phyloP scores from a whole-genome alignment of 202 grass and related monocot genomes.

The Hordeum pubiflorum region DNA sequence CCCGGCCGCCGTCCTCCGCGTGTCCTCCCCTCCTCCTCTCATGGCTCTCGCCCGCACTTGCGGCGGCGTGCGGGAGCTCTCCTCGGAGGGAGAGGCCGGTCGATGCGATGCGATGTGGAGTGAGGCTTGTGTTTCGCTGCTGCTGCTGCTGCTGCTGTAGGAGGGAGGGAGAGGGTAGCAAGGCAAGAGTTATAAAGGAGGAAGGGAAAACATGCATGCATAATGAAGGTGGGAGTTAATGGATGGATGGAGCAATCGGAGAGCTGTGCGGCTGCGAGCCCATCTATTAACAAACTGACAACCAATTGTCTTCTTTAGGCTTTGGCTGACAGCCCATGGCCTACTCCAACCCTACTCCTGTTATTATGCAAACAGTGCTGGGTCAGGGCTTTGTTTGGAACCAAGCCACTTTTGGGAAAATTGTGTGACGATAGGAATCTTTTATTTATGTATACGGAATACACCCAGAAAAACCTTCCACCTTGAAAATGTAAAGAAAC shows the following conservation, averaged over 20 bases:
- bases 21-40: slow-evolving; percentile 20
- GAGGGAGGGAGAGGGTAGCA: background rate
- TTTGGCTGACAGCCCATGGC: background rate
- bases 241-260: slow-evolving; percentile 37
- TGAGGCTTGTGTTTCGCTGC: background rate
- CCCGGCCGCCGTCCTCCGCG: slow-evolving; percentile 39
- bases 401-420: background rate
- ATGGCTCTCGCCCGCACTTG: background rate
- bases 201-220: slow-evolving; percentile 38
- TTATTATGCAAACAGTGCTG: background rate
- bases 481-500: background rate
- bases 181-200: slow-evolving; percentile 37
- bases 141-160: background rate
- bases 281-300: slow-evolving; percentile 30
- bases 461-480: background rate
- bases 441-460: background rate
- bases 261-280: background rate
- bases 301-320: slow-evolving; percentile 14
- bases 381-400: background rate
- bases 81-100: background rate
- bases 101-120: slow-evolving; percentile 2
- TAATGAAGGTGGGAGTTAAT: slow-evolving; percentile 43
- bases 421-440: background rate
- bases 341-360: background rate
- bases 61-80: background rate